phyloP scores from a whole-genome alignment of 306 rosid genomes.

The Crotalaria pallida region DNA sequence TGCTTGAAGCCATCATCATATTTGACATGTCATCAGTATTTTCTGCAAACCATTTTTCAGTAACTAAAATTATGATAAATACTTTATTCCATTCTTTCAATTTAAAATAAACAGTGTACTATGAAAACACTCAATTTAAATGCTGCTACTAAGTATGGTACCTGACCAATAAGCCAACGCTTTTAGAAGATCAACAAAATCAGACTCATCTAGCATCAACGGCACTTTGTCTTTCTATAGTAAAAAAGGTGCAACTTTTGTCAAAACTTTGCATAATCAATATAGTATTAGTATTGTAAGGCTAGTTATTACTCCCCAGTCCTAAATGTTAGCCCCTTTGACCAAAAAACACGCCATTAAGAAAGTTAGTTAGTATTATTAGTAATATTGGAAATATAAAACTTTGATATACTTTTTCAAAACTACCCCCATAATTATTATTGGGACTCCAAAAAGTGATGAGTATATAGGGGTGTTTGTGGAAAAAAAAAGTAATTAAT shows the following conservation, averaged over 20 bases:
- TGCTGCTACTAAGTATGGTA: conserved; percentile 22
- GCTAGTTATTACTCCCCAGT: background rate
- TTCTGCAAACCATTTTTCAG: conserved; percentile 43
- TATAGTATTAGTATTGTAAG: background rate
- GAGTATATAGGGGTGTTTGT: no score
- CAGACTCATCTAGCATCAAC: conserved; percentile 39
- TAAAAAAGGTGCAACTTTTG: conserved; percentile 14
- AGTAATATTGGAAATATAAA: no score
- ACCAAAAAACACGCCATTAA: no score
- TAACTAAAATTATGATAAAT: conserved; percentile 16
- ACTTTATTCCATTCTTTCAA: conserved; percentile 8
- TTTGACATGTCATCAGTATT: conserved; percentile 46
- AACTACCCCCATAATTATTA: no score
- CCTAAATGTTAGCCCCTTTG: no score
- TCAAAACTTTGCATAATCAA: conserved; percentile 17
- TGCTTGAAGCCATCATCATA: conserved; percentile 74
- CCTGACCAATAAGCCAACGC: conserved; percentile 82
- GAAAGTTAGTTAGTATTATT: no score
- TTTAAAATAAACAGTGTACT: background rate
- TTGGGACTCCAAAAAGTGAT: no score
- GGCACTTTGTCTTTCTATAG: conserved; percentile 55
- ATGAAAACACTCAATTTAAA: background rate
- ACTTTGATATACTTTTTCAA: no score
- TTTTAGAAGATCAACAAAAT: conserved; percentile 52
- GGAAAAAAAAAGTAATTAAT: no score